These are phyloP conservation scores for Dichotomocladium elegans DNA, from an alignment of 371 early-diverging fungal genomes.

Conservation along the genomic window DNA sequence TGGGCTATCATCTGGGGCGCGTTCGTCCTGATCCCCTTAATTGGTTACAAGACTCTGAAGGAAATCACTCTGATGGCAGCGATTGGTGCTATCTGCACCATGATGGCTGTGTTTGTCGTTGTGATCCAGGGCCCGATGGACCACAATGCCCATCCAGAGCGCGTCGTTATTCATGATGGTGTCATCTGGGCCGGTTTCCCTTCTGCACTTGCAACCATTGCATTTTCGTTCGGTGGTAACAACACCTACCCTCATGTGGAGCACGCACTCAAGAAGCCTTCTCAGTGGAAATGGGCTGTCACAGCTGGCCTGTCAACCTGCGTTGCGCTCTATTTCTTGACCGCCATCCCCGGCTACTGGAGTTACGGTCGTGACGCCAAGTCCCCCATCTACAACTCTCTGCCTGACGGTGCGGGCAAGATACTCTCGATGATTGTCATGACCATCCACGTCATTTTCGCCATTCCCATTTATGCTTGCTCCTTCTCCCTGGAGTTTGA, in stretches of 20 bases:
- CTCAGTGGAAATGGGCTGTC: conserved; percentile 73
- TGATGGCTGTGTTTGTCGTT: conserved; percentile 46
- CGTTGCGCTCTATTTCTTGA: conserved; percentile 72
- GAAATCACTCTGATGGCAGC: conserved; percentile 66
- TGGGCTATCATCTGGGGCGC: conserved; percentile 68
- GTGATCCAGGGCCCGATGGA: conserved; percentile 33
- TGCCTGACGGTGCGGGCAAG: conserved; percentile 61
- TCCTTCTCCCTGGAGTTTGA: conserved; percentile 79
- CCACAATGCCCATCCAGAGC: conserved; percentile 14
- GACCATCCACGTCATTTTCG: conserved; percentile 81
- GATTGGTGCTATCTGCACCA: conserved; percentile 46
- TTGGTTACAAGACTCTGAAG: conserved; percentile 66
- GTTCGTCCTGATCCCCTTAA: conserved; percentile 70
- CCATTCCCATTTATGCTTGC: conserved; percentile 81
- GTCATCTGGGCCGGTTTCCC: conserved; percentile 57
- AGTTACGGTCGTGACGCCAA: conserved; percentile 69
- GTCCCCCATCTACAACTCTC: conserved; percentile 75
- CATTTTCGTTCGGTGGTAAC: conserved; percentile 59
- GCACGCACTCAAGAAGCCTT: conserved; percentile 75
- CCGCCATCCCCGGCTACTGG: conserved; percentile 78
- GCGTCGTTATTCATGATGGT: conserved; percentile 14
- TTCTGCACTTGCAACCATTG: conserved; percentile 56
- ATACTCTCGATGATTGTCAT: conserved; percentile 75
- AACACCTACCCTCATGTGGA: conserved; percentile 70
- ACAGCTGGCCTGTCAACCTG: conserved; percentile 67